Evolutionary conservation across 345 rosid species (phyloP), one percentile per base, ranked within the genome.

Genomic region (Bruguiera parviflora): DNA sequence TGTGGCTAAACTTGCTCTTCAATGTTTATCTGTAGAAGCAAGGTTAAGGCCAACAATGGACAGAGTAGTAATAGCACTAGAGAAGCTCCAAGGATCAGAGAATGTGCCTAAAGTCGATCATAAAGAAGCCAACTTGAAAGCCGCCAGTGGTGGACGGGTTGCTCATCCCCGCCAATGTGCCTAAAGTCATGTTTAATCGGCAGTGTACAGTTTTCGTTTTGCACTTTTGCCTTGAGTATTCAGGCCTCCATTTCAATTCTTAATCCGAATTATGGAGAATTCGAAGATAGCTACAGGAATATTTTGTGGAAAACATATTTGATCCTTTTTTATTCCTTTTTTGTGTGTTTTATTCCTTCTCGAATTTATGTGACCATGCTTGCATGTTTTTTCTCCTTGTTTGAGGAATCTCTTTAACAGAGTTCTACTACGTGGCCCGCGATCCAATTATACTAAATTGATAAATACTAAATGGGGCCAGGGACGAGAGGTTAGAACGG

Each of bases 111-210:
- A 66, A 64, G 46, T 55, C 55, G 11, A 55, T 10, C 73, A 71
- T 16, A 83, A 79, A 59, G 83, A 80, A 55, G 71, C 58, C 66
- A 77, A 33, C 25, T 68, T 64, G 57, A 83, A 66, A 46, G 68
- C 73, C 67, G 56, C 71, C 73, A 74, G 66, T 20, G 63, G 33
- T 70, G 76, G 57, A 75, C 63, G 59, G 47, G 73, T 78, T 21
- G 55, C 82, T 32, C 85, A 88, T 73, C 89, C 88, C 8, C 76
- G 89, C 77, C 90, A n/a, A n/a, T n/a, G n/a, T n/a, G n/a, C n/a
- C n/a, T n/a, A n/a, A n/a, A 63, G 46, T 33, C 57, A 55, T 62
- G 53, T 57, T 61, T 61, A 46, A 15, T 63, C 29, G 53, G 58
- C 25, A 32, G 29, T 66, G 68, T 70, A 69, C 61, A 77, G 71